Conservation (phyloP, 768 basidiomycete genomes). For the Lentinula detonsa region DNA sequence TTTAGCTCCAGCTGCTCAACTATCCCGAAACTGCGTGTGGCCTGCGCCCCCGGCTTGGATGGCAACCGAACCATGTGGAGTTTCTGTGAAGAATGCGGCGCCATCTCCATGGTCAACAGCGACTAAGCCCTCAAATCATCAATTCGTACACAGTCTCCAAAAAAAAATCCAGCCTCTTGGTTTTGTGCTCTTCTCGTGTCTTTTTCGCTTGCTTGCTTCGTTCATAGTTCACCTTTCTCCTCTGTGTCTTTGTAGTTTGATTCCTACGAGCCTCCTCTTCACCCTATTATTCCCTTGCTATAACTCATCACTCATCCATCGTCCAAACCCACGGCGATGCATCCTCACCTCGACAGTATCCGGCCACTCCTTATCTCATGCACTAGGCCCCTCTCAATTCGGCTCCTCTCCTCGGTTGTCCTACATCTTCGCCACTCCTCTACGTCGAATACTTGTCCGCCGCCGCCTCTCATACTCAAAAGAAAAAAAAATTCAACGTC, state of each 20-base stretch:
- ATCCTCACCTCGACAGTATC: neutral
- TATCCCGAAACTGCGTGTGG: conserved; percentile 78
- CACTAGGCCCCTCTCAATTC: neutral
- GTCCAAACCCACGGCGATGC: too few relatives aligned
- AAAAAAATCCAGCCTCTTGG: neutral
- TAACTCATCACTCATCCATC: neutral
- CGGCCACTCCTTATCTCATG: neutral
- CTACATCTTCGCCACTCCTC: neutral
- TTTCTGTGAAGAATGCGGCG: conserved; percentile 83
- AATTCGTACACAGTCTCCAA: neutral
- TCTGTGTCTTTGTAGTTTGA: neutral
- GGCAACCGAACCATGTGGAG: conserved; percentile 83
- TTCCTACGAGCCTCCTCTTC: neutral
- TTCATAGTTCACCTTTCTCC: conserved; percentile 16
- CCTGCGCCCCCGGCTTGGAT: conserved; percentile 63
- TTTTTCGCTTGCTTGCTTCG: conserved; percentile 19
- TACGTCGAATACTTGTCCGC: neutral
- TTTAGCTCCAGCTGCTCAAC: conserved; percentile 63
- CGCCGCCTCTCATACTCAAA: neutral
- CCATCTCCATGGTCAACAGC: conserved; percentile 82
- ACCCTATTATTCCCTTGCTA: neutral
- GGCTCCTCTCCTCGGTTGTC: neutral
- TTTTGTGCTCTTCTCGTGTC: neutral
- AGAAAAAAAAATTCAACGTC: neutral
- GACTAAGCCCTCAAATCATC: conserved; percentile 24